A percentile compares a stretch with the other conserved stretches of the same genome.
These are phyloP conservation scores for Annulohypoxylon bovei DNA, from an alignment of 495 filamentous ascomycete genomes.

Conservation along the genomic window DNA sequence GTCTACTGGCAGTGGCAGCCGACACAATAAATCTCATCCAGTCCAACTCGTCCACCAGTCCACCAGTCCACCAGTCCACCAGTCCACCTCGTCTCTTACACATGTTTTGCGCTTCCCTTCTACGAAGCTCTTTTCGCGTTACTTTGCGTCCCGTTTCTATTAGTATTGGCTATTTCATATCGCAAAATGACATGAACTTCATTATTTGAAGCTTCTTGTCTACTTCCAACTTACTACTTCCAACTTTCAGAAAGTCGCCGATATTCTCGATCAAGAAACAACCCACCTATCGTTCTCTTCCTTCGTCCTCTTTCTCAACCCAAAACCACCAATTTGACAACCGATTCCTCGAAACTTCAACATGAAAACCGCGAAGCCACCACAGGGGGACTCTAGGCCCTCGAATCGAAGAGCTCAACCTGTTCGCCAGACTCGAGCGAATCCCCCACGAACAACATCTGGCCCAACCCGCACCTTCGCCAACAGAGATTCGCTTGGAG, in stretches of 20 bases:
- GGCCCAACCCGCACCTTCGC: constrained; percentile 51
- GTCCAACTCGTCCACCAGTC: neutral
- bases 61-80: constrained; percentile 6
- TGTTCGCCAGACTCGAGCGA: constrained; percentile 67
- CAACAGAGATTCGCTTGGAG: constrained; percentile 54
- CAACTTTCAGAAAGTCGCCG: constrained; percentile 23
- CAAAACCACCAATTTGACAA: constrained; percentile 12
- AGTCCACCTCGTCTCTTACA: constrained; percentile 9
- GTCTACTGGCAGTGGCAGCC: constrained; percentile 10
- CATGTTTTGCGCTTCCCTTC: constrained; percentile 43
- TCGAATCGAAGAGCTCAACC: constrained; percentile 67
- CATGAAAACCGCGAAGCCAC: constrained; percentile 64
- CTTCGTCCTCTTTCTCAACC: constrained; percentile 18
- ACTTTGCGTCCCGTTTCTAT: constrained; percentile 26
- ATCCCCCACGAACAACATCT: constrained; percentile 60
- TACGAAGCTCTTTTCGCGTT: constrained; percentile 31
- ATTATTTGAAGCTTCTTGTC: constrained; percentile 42
- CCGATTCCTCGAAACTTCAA: constrained; percentile 17
- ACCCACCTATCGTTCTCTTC: neutral
- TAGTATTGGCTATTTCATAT: constrained; percentile 27
- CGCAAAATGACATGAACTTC: constrained; percentile 48
- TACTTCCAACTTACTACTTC: constrained; percentile 27
- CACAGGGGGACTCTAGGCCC: constrained; percentile 51
- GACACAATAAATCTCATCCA: constrained; percentile 38
- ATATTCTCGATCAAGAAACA: constrained; percentile 23